Evolutionary conservation across 768 basidiomycete species (phyloP).

Genomic region (Inosperma sp.): DNA sequence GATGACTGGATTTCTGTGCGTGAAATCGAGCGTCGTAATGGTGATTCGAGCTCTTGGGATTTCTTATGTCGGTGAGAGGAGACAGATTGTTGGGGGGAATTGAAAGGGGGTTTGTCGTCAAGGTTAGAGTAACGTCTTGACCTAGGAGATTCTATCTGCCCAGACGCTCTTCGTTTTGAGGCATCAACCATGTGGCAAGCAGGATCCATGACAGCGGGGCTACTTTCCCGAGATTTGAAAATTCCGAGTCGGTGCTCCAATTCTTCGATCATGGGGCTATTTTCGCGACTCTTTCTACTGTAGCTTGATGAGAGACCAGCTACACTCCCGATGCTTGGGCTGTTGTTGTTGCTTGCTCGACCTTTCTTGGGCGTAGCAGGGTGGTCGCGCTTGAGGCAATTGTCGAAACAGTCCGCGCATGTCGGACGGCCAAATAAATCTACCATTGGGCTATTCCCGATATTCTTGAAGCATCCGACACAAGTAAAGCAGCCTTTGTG

Average conservation of each 20-base stretch:
- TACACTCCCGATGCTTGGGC: constrained; percentile 36
- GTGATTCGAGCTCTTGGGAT: not conserved
- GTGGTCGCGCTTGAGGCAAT: constrained; percentile 53
- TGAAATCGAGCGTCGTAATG: not conserved
- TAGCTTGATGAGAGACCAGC: constrained; percentile 41
- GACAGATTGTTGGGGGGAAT: not conserved
- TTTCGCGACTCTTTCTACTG: constrained; percentile 41
- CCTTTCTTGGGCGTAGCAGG: constrained; percentile 42
- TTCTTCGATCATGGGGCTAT: constrained; percentile 61
- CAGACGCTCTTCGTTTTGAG: not conserved
- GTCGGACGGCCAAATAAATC: constrained; percentile 79
- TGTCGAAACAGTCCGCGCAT: constrained; percentile 78
- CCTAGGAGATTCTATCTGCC: constrained; percentile 1
- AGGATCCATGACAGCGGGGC: constrained; percentile 50
- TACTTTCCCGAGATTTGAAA: constrained; percentile 47
- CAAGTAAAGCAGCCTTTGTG: constrained; percentile 81
- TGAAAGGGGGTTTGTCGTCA: not conserved
- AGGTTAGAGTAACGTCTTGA: not conserved
- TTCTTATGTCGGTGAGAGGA: constrained; percentile 2
- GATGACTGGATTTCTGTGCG: not conserved
- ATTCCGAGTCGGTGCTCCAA: constrained; percentile 59
- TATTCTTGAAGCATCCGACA: constrained; percentile 63
- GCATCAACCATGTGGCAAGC: constrained; percentile 36
- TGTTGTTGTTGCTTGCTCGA: constrained; percentile 27
- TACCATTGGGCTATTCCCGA: constrained; percentile 73